Evolutionary conservation across 1,284 basidiomycete species (phyloP).

Genomic region (Rhodotorula sp.): DNA sequence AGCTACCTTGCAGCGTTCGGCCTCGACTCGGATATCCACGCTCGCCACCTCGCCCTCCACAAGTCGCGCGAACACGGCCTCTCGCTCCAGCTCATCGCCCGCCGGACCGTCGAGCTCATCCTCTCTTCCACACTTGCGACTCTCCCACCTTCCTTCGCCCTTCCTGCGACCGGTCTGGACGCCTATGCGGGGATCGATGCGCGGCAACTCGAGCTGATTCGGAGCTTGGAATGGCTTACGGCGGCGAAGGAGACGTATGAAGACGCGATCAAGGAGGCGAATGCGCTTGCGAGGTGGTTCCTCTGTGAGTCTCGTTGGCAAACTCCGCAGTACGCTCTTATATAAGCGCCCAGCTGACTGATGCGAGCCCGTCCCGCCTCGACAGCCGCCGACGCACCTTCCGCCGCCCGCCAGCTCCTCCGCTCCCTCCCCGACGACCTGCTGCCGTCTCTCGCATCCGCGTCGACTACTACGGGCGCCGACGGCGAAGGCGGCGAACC

Average conservation of each 20-base stretch:
- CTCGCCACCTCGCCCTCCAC: constrained; percentile 69
- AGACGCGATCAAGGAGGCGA: constrained; percentile 78
- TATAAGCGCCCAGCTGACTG: not conserved
- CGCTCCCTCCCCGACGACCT: constrained; percentile 66
- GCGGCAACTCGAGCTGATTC: constrained; percentile 63
- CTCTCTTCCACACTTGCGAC: constrained; percentile 59
- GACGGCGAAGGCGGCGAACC: constrained; percentile 44
- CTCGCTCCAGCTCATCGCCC: constrained; percentile 75
- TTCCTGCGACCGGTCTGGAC: constrained; percentile 14
- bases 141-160: constrained; percentile 1
- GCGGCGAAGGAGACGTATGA: constrained; percentile 63
- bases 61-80: constrained; percentile 79
- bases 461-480: constrained; percentile 45
- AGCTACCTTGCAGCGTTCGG: constrained; percentile 59
- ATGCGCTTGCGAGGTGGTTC: constrained; percentile 81
- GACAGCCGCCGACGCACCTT: constrained; percentile 68
- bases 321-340: too few species aligned
- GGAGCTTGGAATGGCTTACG: constrained; percentile 91
- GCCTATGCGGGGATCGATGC: constrained; percentile 50
- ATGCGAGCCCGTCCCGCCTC: not conserved
- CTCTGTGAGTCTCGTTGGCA: constrained; percentile 58
- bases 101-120: constrained; percentile 70
- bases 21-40: constrained; percentile 63
- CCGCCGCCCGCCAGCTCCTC: constrained; percentile 66
- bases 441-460: constrained; percentile 49